These are phyloP conservation scores for Sideroxylon spinosum DNA, from an alignment of 179 eudicot genomes.

Conservation along the genomic window DNA sequence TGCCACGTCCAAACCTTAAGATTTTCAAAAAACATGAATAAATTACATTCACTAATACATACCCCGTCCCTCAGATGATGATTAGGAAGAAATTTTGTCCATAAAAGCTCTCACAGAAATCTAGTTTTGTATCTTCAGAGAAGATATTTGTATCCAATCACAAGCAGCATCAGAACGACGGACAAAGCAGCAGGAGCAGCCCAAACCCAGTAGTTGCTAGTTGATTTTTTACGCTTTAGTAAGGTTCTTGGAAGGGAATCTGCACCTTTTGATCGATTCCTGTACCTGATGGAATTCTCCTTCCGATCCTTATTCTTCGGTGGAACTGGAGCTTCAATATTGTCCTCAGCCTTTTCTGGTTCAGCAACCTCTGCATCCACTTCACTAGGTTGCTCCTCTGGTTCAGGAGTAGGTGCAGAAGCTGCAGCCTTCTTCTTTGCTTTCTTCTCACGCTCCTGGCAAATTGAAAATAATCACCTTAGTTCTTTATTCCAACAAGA, in stretches of 20 bases:
- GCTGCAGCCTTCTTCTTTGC: constrained; percentile 58
- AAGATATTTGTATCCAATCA: constrained; percentile 39
- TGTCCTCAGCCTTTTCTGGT: constrained; percentile 39
- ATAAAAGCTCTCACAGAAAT: neutral
- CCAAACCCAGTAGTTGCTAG: constrained; percentile 61
- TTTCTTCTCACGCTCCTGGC: constrained; percentile 72
- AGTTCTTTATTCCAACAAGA: neutral
- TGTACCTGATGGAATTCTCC: constrained; percentile 29
- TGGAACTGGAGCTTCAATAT: constrained; percentile 28
- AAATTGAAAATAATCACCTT: neutral
- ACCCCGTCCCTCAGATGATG: constrained; percentile 10
- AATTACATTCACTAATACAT: constrained; percentile 2
- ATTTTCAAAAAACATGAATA: neutral
- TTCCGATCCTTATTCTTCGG: constrained; percentile 50
- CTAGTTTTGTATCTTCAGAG: constrained; percentile 10
- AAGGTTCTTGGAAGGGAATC: constrained; percentile 59
- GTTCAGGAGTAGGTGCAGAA: constrained; percentile 29
- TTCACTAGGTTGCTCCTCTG: constrained; percentile 47
- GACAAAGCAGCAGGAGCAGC: constrained; percentile 45
- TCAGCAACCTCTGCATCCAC: constrained; percentile 34
- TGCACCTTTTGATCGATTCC: constrained; percentile 44
- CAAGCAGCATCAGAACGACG: constrained; percentile 39
- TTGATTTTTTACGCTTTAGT: constrained; percentile 68
- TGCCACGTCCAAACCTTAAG: neutral
- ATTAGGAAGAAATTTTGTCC: constrained; percentile 11